Evolutionary conservation across 345 rosid species (phyloP), one percentile per base, ranked within the genome.

Genomic region (Microthlaspi erraticum): DNA sequence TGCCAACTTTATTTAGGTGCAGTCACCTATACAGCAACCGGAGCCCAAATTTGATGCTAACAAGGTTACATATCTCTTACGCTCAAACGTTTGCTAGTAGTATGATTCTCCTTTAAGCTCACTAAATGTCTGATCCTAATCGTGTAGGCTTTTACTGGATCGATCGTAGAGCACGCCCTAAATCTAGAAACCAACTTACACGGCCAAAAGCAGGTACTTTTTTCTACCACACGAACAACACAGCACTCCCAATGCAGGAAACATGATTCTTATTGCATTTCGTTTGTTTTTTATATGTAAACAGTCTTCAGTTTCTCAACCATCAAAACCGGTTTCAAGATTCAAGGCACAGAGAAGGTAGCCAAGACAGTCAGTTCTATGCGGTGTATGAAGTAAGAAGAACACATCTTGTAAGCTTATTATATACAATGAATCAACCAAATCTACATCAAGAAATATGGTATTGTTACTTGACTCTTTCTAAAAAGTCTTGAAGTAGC

Each of bases 281-380:
- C 37, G 65, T 39, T 32, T 65, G 18, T 48, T 38, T 58, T 43
- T 64, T 74, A n/a, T 59, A 57, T 76, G 43, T 39, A 68, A 63
- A 77, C 83, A 87, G 94, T 60, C 73, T 57, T 71, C 83, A 37
- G 62, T 41, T 66, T 72, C 85, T 32, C 85, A 86, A 65, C 84
- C 92, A 59, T 80, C 93, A 10, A 89, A 79, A 77, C 96, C 87
- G 6, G 73, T 87, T 62, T 93, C 98, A 60, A 86, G 93, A 81
- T 93, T 91, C 81, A 91, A 81, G 82, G 78, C 84, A 83, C 88
- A 77, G 66, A 85, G 95, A 73, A 83, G 72, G 54, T 86, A 93
- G 70, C 55, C 17, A 52, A 29, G 19, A 3, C 17, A 13, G 51
- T 20, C 60, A 49, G 45, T 23, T 65, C 7, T n/a, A 23, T 49